phyloP scores from a whole-genome alignment of 2,329 filamentous ascomycete species.

The Fusarium kyushuense region DNA sequence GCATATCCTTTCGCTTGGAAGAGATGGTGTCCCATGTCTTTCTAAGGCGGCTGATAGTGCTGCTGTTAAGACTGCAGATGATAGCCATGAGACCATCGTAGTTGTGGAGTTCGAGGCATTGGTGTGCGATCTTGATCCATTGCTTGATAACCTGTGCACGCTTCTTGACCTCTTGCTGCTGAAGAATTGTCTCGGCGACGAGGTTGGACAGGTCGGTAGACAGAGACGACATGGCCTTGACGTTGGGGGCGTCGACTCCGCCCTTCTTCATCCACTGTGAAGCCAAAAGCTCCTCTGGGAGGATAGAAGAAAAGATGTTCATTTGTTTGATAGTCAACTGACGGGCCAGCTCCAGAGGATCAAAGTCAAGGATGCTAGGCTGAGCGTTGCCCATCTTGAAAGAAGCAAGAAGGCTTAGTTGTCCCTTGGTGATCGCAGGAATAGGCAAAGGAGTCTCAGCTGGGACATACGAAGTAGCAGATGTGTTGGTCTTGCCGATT shows the following conservation, averaged over 20 bases:
- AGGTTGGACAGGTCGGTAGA: constrained; percentile 94
- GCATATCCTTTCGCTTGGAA: constrained; percentile 81
- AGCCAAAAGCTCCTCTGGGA: constrained; percentile 90
- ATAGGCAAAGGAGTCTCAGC: constrained; percentile 78
- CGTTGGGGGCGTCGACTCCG: constrained; percentile 83
- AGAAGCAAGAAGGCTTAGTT: constrained; percentile 76
- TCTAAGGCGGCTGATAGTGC: constrained; percentile 87
- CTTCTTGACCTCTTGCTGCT: constrained; percentile 91
- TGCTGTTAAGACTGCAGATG: constrained; percentile 92
- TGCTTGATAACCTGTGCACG: constrained; percentile 92
- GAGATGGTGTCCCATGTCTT: constrained; percentile 94
- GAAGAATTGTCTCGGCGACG: constrained; percentile 91
- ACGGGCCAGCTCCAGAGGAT: constrained; percentile 88
- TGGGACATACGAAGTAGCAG: constrained; percentile 76
- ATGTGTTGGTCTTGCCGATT: constrained; percentile 87
- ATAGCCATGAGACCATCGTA: constrained; percentile 98
- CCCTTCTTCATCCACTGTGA: constrained; percentile 95
- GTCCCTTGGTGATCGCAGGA: constrained; percentile 79
- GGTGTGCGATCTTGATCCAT: constrained; percentile 94
- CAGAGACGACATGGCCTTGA: constrained; percentile 91
- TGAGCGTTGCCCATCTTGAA: constrained; percentile 79
- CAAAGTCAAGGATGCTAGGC: constrained; percentile 88
- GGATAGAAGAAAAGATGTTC: constrained; percentile 88
- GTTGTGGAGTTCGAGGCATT: constrained; percentile 90
- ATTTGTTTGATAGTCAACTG: constrained; percentile 95